Percentiles rank a stretch among this genome's conserved stretches.
These are phyloP conservation scores for Xerocomus potaroensis DNA, from an alignment of 768 basidiomycete genomes.

Conservation along the genomic window DNA sequence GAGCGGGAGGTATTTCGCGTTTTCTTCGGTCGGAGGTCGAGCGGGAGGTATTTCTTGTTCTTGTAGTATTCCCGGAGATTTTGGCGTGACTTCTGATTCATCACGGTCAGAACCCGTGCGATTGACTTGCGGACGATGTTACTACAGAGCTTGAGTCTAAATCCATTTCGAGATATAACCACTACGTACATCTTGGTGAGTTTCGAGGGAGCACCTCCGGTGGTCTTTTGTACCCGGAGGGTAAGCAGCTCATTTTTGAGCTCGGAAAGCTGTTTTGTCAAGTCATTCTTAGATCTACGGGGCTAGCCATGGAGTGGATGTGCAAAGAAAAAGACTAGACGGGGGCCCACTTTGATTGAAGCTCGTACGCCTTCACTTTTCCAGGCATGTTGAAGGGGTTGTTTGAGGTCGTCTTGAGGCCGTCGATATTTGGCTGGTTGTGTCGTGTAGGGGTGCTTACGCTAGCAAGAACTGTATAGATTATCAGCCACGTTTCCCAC, in stretches of 20 bases:
- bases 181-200: constrained; percentile 90
- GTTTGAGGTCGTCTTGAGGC: constrained; percentile 32
- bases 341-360: constrained; percentile 92
- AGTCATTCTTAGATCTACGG: constrained; percentile 90
- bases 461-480: constrained; percentile 36
- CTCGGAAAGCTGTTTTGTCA: constrained; percentile 88
- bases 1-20: too few relatives aligned
- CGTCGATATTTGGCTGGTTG: constrained; percentile 17
- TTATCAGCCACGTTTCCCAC: constrained; percentile 41
- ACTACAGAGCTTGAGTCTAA: constrained; percentile 40
- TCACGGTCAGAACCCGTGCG: constrained; percentile 96
- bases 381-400: constrained; percentile 63
- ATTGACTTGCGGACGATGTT: constrained; percentile 97
- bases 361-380: constrained; percentile 95
- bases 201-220: constrained; percentile 92
- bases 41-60: constrained; percentile 91
- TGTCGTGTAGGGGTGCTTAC: constrained; percentile 28
- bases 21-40: constrained; percentile 97
- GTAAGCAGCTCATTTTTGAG: constrained; percentile 92
- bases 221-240: constrained; percentile 97
- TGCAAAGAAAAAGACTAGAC: neutral
- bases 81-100: constrained; percentile 97
- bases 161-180: neutral
- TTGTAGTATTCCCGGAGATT: constrained; percentile 98
- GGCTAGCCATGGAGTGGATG: constrained; percentile 3